phyloP scores from a whole-genome alignment of 441 rosid species.

The Syzygium malaccense region DNA sequence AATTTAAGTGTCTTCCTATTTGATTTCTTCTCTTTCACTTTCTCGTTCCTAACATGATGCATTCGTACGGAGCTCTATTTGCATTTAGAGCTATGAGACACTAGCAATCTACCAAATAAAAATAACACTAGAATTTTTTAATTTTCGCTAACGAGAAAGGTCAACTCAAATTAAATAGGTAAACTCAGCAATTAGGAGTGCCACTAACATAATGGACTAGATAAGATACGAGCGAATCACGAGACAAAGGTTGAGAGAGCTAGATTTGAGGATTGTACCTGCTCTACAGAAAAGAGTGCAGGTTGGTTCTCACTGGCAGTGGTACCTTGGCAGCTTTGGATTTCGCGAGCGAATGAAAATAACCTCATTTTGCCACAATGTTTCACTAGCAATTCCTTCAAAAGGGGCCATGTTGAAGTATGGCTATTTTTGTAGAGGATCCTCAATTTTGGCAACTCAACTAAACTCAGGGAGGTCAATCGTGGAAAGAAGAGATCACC shows the following conservation, averaged over 20 bases:
- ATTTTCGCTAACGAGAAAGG: neutral
- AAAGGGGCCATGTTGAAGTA: neutral
- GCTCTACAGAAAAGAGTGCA: neutral
- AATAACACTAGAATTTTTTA: neutral
- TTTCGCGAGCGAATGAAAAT: neutral
- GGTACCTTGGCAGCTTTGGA: neutral
- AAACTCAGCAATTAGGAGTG: neutral
- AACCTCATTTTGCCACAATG: neutral
- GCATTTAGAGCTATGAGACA: too few relatives aligned
- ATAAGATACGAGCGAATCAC: too few relatives aligned
- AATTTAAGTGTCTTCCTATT: too few relatives aligned
- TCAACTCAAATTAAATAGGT: neutral
- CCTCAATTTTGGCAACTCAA: neutral
- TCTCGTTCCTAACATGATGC: too few relatives aligned
- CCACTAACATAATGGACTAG: too few relatives aligned
- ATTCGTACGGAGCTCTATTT: neutral
- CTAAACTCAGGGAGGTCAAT: neutral
- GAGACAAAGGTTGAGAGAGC: too few relatives aligned
- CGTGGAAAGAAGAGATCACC: neutral
- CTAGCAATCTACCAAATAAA: neutral
- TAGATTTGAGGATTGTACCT: neutral
- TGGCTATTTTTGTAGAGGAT: neutral
- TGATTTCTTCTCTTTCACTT: too few relatives aligned
- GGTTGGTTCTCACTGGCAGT: neutral
- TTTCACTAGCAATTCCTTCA: neutral